Conservation (phyloP, 2,329 filamentous ascomycete genomes). For the Monilinia aucupariae region DNA sequence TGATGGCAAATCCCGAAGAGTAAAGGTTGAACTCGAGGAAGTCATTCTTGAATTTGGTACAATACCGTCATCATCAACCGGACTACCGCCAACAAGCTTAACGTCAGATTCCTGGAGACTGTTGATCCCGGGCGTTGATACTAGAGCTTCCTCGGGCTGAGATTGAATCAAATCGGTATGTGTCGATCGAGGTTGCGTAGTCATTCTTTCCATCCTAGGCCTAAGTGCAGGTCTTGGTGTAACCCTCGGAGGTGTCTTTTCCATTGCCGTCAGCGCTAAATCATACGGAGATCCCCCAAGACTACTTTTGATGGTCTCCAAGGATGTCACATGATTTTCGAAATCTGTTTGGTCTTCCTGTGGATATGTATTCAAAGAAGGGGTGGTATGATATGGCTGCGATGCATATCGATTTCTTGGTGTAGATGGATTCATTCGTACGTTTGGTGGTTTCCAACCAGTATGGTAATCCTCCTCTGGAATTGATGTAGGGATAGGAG, state of each 20-base stretch:
- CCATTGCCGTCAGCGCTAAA: conserved; percentile 16
- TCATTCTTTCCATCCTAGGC: conserved; percentile 25
- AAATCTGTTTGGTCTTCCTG: conserved; percentile 23
- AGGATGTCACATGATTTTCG: conserved; percentile 28
- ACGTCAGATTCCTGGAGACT: conserved; percentile 8
- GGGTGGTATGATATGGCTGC: conserved; percentile 4
- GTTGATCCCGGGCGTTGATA: background rate
- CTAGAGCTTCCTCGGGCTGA: background rate
- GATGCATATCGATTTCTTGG: conserved; percentile 1
- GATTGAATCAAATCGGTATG: conserved; percentile 11
- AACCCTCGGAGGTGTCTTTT: background rate
- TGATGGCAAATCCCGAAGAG: conserved; percentile 17
- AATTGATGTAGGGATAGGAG: conserved; percentile 23
- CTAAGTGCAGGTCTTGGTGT: background rate
- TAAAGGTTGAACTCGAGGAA: conserved; percentile 13
- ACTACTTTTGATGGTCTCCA: conserved; percentile 23
- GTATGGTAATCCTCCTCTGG: conserved; percentile 19
- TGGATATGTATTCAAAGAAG: conserved; percentile 5
- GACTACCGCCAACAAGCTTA: conserved; percentile 3
- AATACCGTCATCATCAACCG: conserved; percentile 2
- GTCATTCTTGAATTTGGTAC: conserved; percentile 3
- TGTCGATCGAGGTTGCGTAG: conserved; percentile 17
- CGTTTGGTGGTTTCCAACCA: conserved; percentile 7
- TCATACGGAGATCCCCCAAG: conserved; percentile 30
- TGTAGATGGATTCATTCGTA: background rate